These are phyloP conservation scores for Cyberlindnera samutprakarnensis DNA, from an alignment of 805 yeast species.

Conservation along the genomic window DNA sequence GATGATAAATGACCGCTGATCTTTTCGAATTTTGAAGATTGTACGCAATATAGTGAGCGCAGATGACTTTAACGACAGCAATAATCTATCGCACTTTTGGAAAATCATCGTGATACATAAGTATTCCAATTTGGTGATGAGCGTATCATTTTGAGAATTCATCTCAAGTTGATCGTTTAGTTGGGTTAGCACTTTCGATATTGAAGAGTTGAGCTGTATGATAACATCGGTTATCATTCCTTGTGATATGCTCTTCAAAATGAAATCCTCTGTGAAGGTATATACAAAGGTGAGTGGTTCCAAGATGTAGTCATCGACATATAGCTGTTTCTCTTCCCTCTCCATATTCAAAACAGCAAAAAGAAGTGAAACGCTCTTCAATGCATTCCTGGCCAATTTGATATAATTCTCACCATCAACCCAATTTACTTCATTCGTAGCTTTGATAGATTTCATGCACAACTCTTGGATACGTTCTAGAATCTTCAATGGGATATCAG, in stretches of 20 bases:
- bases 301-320: slow-evolving; percentile 36
- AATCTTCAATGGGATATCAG: slow-evolving; percentile 17
- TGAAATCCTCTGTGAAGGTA: slow-evolving; percentile 24
- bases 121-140: slow-evolving; percentile 54
- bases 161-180: slow-evolving; percentile 13
- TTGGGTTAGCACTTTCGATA: slow-evolving; percentile 11
- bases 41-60: slow-evolving; percentile 13
- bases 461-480: slow-evolving; percentile 28
- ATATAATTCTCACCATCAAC: not conserved
- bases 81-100: slow-evolving; percentile 12
- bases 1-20: slow-evolving; percentile 54
- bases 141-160: slow-evolving; percentile 36
- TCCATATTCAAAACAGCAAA: slow-evolving; percentile 34
- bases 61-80: slow-evolving; percentile 15
- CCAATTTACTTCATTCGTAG: slow-evolving; percentile 19
- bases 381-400: slow-evolving; percentile 3
- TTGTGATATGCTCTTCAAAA: slow-evolving; percentile 13
- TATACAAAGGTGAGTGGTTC: slow-evolving; percentile 34
- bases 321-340: slow-evolving; percentile 35
- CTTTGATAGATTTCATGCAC: slow-evolving; percentile 22
- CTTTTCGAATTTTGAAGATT: slow-evolving; percentile 24
- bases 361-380: slow-evolving; percentile 23
- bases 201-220: not conserved
- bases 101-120: slow-evolving; percentile 36
- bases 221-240: not conserved